These are phyloP conservation scores for Vigna nakashimae DNA, from an alignment of 306 rosid genomes.

Conservation along the genomic window DNA sequence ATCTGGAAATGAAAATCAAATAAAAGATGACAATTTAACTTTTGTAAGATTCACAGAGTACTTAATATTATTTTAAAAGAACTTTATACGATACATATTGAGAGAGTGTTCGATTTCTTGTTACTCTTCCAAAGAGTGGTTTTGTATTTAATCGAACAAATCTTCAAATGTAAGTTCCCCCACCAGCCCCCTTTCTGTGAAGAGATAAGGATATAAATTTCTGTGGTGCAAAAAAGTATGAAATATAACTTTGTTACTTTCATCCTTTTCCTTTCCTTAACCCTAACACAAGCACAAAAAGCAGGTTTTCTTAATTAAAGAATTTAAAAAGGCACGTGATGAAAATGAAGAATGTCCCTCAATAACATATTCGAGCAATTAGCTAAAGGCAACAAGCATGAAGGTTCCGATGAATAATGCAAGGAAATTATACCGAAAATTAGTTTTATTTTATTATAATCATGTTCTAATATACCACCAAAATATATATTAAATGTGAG, in stretches of 20 bases:
- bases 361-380: not conserved
- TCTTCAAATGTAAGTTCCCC: not conserved
- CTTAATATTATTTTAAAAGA: not conserved
- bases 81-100: not conserved
- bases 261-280: not conserved
- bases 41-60: not conserved
- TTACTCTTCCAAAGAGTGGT: not conserved
- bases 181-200: not conserved
- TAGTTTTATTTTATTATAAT: too few species aligned
- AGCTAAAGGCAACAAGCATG: not conserved
- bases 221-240: not conserved
- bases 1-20: not conserved
- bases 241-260: not conserved
- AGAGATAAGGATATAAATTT: not conserved
- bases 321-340: not conserved
- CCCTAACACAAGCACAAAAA: not conserved
- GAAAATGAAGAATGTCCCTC: not conserved
- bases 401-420: not conserved
- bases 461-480: too few species aligned
- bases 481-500: too few species aligned
- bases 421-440: not conserved
- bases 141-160: not conserved
- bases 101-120: not conserved
- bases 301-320: not conserved
- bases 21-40: not conserved